These are phyloP conservation scores for Suillus decipiens DNA, from an alignment of 768 basidiomycete genomes.

Conservation along the genomic window DNA sequence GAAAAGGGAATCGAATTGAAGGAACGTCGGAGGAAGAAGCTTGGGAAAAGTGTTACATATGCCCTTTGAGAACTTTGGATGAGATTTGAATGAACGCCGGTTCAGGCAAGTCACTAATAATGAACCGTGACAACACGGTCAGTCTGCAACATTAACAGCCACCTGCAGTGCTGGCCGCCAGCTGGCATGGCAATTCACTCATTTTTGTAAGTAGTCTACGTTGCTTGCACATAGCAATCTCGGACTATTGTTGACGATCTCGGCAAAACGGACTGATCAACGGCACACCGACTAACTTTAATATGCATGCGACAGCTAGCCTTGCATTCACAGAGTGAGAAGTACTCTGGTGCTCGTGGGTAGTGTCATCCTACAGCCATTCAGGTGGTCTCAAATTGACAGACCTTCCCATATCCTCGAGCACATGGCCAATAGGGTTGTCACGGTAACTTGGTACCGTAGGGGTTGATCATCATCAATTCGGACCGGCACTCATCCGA, in stretches of 20 bases:
- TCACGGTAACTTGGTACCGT: too few species aligned
- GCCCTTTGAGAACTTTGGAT: conserved; percentile 6
- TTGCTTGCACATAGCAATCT: not conserved
- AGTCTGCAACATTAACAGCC: not conserved
- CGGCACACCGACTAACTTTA: not conserved
- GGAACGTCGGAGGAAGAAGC: conserved; percentile 8
- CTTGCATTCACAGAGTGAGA: not conserved
- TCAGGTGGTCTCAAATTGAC: not conserved
- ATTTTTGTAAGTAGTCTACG: not conserved
- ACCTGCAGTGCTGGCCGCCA: not conserved
- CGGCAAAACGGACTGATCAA: not conserved
- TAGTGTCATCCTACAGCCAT: not conserved
- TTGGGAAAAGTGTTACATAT: not conserved
- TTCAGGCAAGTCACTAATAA: not conserved
- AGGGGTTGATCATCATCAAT: not conserved
- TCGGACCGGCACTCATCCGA: not conserved
- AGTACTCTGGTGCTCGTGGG: not conserved
- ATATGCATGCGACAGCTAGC: not conserved
- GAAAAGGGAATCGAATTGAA: conserved; percentile 9
- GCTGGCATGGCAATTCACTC: conserved; percentile 4
- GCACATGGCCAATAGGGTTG: not conserved
- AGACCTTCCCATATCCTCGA: not conserved
- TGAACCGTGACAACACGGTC: not conserved
- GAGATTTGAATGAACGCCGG: conserved; percentile 6
- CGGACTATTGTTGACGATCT: not conserved